Percentiles rank a stretch among this genome's conserved stretches.
These are phyloP conservation scores for Hansenula sp. DNA, from an alignment of 1,139 yeast species.

Conservation along the genomic window DNA sequence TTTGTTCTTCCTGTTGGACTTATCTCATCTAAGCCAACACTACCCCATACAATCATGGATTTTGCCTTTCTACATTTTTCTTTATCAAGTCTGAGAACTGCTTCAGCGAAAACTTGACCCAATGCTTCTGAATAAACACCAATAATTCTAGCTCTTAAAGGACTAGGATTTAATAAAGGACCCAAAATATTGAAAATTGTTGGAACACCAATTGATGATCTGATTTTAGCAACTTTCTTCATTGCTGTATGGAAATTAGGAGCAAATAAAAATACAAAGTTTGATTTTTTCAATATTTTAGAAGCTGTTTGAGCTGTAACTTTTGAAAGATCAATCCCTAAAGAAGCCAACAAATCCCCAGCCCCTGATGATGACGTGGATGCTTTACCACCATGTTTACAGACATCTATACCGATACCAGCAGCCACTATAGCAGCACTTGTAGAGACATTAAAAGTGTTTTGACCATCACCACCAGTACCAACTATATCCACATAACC, in stretches of 20 bases:
- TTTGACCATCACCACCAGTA: slow-evolving; percentile 97
- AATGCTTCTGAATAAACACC: slow-evolving; percentile 82
- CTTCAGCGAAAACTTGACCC: slow-evolving; percentile 81
- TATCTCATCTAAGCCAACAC: slow-evolving; percentile 86
- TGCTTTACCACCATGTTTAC: slow-evolving; percentile 97
- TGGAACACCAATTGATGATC: slow-evolving; percentile 79
- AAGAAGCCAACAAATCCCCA: slow-evolving; percentile 73
- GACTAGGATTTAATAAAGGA: slow-evolving; percentile 89
- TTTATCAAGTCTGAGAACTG: slow-evolving; percentile 57
- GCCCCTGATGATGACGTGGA: slow-evolving; percentile 91
- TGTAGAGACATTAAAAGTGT: slow-evolving; percentile 93
- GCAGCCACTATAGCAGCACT: slow-evolving; percentile 93
- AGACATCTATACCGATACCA: slow-evolving; percentile 78
- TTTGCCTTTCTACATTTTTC: slow-evolving; percentile 42
- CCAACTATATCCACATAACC: slow-evolving; percentile 91
- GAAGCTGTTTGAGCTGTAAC: slow-evolving; percentile 68
- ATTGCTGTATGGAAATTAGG: slow-evolving; percentile 95
- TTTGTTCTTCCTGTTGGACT: slow-evolving; percentile 81
- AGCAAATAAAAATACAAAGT: slow-evolving; percentile 80
- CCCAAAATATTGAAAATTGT: slow-evolving; percentile 92
- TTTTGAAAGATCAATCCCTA: slow-evolving; percentile 74
- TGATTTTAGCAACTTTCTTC: slow-evolving; percentile 74
- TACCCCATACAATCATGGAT: slow-evolving; percentile 90
- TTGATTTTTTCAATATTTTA: slow-evolving; percentile 43
- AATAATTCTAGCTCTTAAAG: slow-evolving; percentile 72